Base-by-base conservation (phyloP, 1,284 basidiomycete species). In the Pseudozyma pruni region DNA sequence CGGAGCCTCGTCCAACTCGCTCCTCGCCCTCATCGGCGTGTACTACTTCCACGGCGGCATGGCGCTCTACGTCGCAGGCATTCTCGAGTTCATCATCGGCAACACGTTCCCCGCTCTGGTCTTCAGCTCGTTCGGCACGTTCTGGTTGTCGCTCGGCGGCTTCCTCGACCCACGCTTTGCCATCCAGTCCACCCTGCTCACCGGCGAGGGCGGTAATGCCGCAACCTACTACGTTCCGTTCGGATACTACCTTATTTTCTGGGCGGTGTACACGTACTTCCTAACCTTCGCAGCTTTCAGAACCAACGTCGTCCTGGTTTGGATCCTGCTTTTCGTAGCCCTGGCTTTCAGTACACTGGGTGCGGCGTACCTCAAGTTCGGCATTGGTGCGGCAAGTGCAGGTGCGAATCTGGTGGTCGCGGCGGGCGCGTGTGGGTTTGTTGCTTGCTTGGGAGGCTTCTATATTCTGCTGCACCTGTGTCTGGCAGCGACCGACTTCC, bases 51-150 rank as follows among this genome's bases (percentile, higher is more conserved):
- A 56, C 44, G 63, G 62, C 8, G 67, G 72, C 8, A 52, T 63
- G 46, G 56, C 53, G 5, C 51, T 74, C n/a, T 47, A 61, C 27
- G 35, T 70, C 2, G 45, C 61, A 0, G 63, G 64, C 0, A 2
- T 73, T 6, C 39, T 75, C 16, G 74, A 76, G 39, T 76, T 59
- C 32, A 32, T 76, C 35, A 56, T 76, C n/a, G 74, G 74, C 16
- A 69, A 69, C 39, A 74, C 71, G 7, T 72, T 74, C 44, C 74
- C 74, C 29, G 60, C 69, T 10, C 54, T 76, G 19, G 69, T 76
- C 3, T 76, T 76, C 27, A 57, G 51, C 4, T 59, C 60, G 4
- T 76, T 76, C 40, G 68, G 63, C 4, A 57, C 62, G 11, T 76
- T 76, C 57, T 76, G 74, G 74, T 40, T 72, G 2, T 54, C 51